Evolutionary conservation across 306 rosid genomes (phyloP).

Genomic region (Acacia melanoxylon): DNA sequence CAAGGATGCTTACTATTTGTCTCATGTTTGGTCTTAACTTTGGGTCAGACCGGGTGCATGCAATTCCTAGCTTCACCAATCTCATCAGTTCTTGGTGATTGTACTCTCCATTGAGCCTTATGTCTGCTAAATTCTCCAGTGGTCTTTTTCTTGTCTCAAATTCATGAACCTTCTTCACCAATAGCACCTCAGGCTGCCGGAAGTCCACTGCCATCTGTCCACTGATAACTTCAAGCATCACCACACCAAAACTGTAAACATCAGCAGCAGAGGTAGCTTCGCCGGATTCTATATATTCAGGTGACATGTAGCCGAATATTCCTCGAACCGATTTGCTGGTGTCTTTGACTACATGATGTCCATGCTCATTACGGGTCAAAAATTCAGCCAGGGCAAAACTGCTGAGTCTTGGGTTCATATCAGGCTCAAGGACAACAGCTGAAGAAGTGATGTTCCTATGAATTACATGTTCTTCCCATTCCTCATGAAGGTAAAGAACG

Average conservation of each 20-base stretch:
- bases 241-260: constrained; percentile 88
- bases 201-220: constrained; percentile 91
- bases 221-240: constrained; percentile 76
- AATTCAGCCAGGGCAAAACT: constrained; percentile 94
- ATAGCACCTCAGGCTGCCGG: constrained; percentile 79
- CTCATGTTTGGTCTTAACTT: constrained; percentile 75
- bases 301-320: constrained; percentile 92
- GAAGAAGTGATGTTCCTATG: constrained; percentile 92
- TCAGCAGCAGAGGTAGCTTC: constrained; percentile 74
- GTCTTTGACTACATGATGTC: constrained; percentile 50
- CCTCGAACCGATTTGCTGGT: constrained; percentile 60
- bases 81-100: constrained; percentile 62
- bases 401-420: constrained; percentile 78
- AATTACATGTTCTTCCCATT: constrained; percentile 96
- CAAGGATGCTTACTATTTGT: constrained; percentile 74
- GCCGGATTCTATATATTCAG: constrained; percentile 75
- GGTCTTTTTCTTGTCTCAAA: constrained; percentile 58
- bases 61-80: constrained; percentile 65
- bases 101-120: constrained; percentile 64
- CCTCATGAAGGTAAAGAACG: constrained; percentile 90
- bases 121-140: constrained; percentile 69
- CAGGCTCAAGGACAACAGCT: constrained; percentile 80
- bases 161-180: constrained; percentile 73
- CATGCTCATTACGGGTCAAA: constrained; percentile 78
- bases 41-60: constrained; percentile 65